Conservation (phyloP, 371 early-diverging fungal species). For the Mortierella sp. region DNA sequence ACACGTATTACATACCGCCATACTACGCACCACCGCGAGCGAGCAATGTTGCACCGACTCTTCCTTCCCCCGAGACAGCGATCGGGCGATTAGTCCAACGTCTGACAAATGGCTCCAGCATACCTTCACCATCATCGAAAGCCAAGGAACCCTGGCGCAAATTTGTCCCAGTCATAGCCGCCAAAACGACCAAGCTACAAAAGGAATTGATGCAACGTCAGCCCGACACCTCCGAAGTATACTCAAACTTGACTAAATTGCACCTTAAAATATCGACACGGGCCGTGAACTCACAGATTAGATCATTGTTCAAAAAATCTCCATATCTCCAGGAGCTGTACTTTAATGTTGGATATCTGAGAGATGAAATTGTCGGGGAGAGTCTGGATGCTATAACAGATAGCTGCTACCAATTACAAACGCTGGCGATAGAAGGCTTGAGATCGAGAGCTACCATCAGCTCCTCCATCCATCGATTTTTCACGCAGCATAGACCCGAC, state of each 20-base stretch:
- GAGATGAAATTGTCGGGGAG: background rate
- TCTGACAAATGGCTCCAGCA: background rate
- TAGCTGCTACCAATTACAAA: conserved; percentile 8
- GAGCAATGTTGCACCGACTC: background rate
- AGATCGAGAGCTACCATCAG: background rate
- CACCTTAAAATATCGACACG: background rate
- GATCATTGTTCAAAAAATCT: conserved; percentile 22
- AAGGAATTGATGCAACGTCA: background rate
- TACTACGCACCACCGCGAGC: background rate
- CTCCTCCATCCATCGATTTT: conserved; percentile 14
- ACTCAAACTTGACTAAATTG: conserved; percentile 17
- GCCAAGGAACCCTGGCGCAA: conserved; percentile 34
- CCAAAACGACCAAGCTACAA: background rate
- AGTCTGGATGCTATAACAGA: conserved; percentile 33
- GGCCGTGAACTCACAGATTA: background rate
- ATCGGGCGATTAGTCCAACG: background rate
- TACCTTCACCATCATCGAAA: background rate
- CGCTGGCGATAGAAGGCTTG: conserved; percentile 5
- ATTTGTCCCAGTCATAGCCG: background rate
- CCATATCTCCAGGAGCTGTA: conserved; percentile 17
- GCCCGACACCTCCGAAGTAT: background rate
- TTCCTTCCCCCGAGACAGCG: background rate
- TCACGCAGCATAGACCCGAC: conserved; percentile 13
- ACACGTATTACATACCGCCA: background rate
- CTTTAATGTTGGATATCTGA: background rate